These are phyloP conservation scores for Penicillium coffeae DNA, from an alignment of 495 filamentous ascomycete genomes.

Conservation along the genomic window DNA sequence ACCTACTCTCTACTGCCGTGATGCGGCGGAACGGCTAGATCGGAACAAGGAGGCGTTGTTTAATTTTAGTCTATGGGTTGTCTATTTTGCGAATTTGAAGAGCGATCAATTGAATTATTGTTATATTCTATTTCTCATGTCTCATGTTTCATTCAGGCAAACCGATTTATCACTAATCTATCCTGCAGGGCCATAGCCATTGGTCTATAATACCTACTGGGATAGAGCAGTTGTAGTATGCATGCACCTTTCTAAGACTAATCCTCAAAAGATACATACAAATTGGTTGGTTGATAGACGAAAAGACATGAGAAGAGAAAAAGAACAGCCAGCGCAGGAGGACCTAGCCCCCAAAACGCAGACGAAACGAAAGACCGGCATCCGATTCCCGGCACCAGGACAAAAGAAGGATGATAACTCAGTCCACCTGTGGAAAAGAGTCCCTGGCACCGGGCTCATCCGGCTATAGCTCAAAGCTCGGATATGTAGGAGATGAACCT, in stretches of 20 bases:
- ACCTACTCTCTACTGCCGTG: too few relatives aligned
- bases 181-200: neutral
- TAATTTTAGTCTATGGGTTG: too few relatives aligned
- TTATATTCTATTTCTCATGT: too few relatives aligned
- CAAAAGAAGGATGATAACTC: constrained; percentile 18
- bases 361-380: constrained; percentile 19
- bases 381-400: constrained; percentile 23
- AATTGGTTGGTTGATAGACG: constrained; percentile 13
- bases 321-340: constrained; percentile 19
- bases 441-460: constrained; percentile 32
- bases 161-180: neutral
- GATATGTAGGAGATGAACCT: constrained; percentile 51
- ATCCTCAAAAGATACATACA: constrained; percentile 24
- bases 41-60: too few relatives aligned
- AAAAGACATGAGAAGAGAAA: constrained; percentile 19
- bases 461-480: constrained; percentile 34
- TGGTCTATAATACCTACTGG: constrained; percentile 1
- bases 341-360: constrained; percentile 20
- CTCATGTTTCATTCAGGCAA: neutral
- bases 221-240: constrained; percentile 5
- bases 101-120: too few relatives aligned
- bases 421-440: constrained; percentile 24
- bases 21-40: too few relatives aligned
- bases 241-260: constrained; percentile 18
- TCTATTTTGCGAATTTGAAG: too few relatives aligned